Evolutionary conservation across 441 rosid genomes (phyloP).

Genomic region (Macaranga tanarius): DNA sequence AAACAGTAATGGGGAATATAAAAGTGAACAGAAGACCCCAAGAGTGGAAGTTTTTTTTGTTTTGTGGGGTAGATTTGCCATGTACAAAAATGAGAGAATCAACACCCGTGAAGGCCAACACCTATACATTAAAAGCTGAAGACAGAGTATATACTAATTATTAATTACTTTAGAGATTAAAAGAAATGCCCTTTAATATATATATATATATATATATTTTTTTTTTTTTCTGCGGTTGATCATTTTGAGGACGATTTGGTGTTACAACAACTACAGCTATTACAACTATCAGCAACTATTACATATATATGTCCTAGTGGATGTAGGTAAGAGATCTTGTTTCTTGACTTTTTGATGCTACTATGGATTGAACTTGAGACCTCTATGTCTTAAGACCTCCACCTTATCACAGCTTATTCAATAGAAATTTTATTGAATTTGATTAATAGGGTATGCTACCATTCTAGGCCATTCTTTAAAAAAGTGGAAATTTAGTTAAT

Average conservation of each 20-base stretch:
- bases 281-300: too few species aligned
- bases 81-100: constrained; percentile 26
- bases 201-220: too few species aligned
- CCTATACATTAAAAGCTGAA: constrained; percentile 2
- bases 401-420: too few species aligned
- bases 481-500: not conserved
- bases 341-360: too few species aligned
- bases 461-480: not conserved
- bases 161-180: not conserved
- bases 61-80: constrained; percentile 21
- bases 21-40: not conserved
- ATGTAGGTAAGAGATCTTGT: too few species aligned
- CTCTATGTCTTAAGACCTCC: too few species aligned
- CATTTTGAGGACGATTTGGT: too few species aligned
- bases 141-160: not conserved
- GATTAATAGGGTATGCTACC: not conserved
- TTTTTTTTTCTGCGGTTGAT: too few species aligned
- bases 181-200: not conserved
- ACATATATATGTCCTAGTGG: too few species aligned
- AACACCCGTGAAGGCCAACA: constrained; percentile 44
- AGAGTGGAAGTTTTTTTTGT: constrained; percentile 18
- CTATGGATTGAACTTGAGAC: too few species aligned
- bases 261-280: too few species aligned
- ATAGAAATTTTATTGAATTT: too few species aligned
- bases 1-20: constrained; percentile 21